Evolutionary conservation across 163 green algal genomes (phyloP), one percentile per base, ranked within the genome.

Genomic region (Scenedesmus sp.): DNA sequence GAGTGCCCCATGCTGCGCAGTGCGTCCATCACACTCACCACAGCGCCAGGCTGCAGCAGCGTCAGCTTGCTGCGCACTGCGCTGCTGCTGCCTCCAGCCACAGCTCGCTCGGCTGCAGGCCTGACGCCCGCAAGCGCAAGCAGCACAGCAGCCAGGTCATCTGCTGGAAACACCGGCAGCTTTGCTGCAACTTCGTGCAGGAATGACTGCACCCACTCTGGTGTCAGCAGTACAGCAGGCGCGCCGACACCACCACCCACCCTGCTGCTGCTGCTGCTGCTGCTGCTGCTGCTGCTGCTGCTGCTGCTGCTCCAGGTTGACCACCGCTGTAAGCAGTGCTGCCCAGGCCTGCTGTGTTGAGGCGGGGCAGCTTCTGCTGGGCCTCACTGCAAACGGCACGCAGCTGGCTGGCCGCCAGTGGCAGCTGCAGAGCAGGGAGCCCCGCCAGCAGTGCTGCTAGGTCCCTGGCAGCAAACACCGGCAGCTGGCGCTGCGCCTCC

Each of bases 371-470:
- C 79, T 91, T 91, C 56, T 88, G 43, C 53, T 87, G 79, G 3
- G 43, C 56, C 43, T 91, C 87, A 16, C 7, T 9, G 12, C 61
- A 42, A 3, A 91, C 59, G 1, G 43, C 15, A 24, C 35, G 40
- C 56, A 83, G 40, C 59, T 87, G 79, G 15, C 24, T 46, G 0
- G 53, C n/a, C 10, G 42, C 20, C 42, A 87, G n/a, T 16, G 40
- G 87, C 30, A 70, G 59, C 53, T 83, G 78, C 40, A 91, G 59
- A 2, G 59, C 79, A 42, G 87, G 79, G 6, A 91, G 44, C 40
- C 87, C 87, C 72, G 37, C n/a, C 53, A 91, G 59, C 42, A 91
- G 87, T n/a, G 43, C 80, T 51, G 87, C 87, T 22, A 91, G 16
- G 56, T 91, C 87, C 46, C 87, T 81, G 1, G 87, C 79, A 33